Base-by-base conservation (phyloP, 192 early-diverging fungal genomes). In the Linnemannia schmuckeri region DNA sequence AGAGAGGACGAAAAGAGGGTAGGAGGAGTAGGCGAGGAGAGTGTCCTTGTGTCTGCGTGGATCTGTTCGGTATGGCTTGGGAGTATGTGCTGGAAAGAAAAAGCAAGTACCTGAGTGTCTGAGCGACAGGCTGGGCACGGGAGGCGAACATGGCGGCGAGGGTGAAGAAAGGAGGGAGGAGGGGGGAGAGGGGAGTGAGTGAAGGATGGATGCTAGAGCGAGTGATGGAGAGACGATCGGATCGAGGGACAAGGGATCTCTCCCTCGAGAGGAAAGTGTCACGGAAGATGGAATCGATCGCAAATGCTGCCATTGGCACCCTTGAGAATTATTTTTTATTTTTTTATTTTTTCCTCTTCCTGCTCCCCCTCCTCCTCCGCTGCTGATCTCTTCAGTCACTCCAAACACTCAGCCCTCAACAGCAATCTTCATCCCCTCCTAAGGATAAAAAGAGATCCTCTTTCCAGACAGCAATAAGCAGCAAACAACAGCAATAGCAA, bases 101-200 rank as follows among this genome's bases (percentile, higher is more conserved):
- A 13, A 13, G 68, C 0, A 17, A 44, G 79, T 87, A 87, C 85
- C 76, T 87, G 47, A 87, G 79, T 75, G 70, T 79, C 42, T 79
- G 81, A 71, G 76, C 79, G 74, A 70, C 85, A 79, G 80, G 77
- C 68, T 85, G 82, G 61, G 78, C 82, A 84, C 82, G 87, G 54
- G 87, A 79, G 37, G 82, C 82, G 79, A 86, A 86, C 83, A 86
- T 86, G 83, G 44, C 76, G 54, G 57, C 6, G n/a, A 54, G 38
- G 6, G 63, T 69, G 49, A 44, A 52, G 54, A 18, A 74, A 30
- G 35, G 74, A 75, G 30, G 15, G 20, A 37, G 24, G 55, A n/a
- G 68, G 0, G 81, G 76, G 37, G 72, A 77, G 57, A 74, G 82
- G 74, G 17, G 42, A 74, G 10, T 18, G 18, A 20, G 49, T 46